Evolutionary conservation across 768 basidiomycete species (phyloP), one percentile per base, ranked within the genome.

Genomic region (Lactarius tabidus): DNA sequence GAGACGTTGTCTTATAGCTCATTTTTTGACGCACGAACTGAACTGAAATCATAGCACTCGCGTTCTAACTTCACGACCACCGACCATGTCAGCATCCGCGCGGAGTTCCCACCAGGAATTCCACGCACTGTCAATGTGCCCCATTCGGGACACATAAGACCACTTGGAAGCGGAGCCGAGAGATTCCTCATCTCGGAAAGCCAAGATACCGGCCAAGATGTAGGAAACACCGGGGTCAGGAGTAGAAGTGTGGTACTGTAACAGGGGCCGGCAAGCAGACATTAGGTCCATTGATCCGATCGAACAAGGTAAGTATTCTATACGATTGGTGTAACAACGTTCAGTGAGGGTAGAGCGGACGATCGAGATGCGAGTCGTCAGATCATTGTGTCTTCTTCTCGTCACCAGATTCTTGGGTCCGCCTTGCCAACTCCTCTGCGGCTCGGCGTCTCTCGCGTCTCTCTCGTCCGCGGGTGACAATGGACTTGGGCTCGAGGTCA

Each of bases 381-480:
- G 15, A 31, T 55, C 54, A 80, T 71, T 77, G 74, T 4, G 15
- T 68, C 72, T 81, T 81, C 71, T 79, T 80, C 55, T 67, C 68
- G 23, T 33, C 56, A 59, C 59, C 68, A 15, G 60, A 36, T 29
- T n/a, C 57, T 41, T 68, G 72, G 41, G 66, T 73, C 53, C 61
- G 20, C 65, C 67, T 66, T 35, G 60, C 64, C 70, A 66, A 74
- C 66, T 71, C 76, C 75, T 82, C 79, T 72, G 77, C 78, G 59
- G 71, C 76, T 57, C 84, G 77, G 62, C 88, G 78, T 72, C 76
- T 77, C 75, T 92, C 91, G 66, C 91, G 79, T 35, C 95, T 81
- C 71, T 95, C 92, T 52, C 90, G 79, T 4, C 95, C 95, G 6
- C 87, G 83, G 1, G 91, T 93, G 57, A 98, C 81, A 82, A 98